Evolutionary conservation across 176 grass and related monocot species (phyloP), one percentile per base, ranked within the genome.

Genomic region (Dactylis glomerata): DNA sequence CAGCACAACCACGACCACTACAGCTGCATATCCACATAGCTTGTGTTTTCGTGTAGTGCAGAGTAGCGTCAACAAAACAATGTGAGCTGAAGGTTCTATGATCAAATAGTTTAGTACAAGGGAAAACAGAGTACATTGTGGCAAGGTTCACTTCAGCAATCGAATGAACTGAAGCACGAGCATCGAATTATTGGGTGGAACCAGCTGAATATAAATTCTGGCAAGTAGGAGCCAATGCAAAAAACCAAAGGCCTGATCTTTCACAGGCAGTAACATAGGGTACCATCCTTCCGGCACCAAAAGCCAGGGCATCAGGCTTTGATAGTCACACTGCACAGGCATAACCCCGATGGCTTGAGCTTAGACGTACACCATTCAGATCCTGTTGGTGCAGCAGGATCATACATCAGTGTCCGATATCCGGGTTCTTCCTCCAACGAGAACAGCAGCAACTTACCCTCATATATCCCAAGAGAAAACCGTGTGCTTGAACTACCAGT

Each of bases 291-390:
- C 37, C 3, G 61, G 22, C 59, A 41, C 37, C 19, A 19, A n/a
- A 13, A 51, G 5, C 17, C 12, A 72, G 15, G 73, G 46, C 63
- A 82, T 95, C 83, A 98, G 8, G 89, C 76, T 84, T 88, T 89
- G 59, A 98, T 98, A 11, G 96, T 98, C 75, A 98, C 85, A 3
- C 85, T 93, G 85, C 88, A 92, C 17, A 93, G 80, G 47, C 96
- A 98, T 37, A 62, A 32, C 5, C 91, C 87, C 17, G 87, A 86
- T 2, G 96, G 93, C 85, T 65, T 89, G 62, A 98, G 83, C 36
- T 67, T 81, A 20, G 96, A 95, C 5, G 68, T 92, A 52, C 82
- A 82, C 96, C 96, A 98, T 87, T 93, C 85, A 22, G 77, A 90
- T 38, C 96, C 96, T 0, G 5, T 37, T 0, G 93, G 82, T 20